Conservation (phyloP, 2,329 filamentous ascomycete species). For the Aspergillus ochraceoroseus region DNA sequence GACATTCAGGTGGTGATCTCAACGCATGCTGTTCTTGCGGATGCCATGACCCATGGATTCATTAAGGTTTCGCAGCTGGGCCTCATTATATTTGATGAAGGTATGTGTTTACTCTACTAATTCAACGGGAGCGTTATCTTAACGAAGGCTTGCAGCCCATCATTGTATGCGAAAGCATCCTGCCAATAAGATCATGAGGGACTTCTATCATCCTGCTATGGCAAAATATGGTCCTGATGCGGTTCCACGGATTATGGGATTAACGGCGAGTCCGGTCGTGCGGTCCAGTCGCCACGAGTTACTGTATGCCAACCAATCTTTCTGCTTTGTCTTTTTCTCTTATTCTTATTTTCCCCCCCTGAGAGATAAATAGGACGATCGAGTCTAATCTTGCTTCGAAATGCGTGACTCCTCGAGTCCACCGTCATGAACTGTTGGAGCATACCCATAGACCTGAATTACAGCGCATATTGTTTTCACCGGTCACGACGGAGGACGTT, state of each 20-base stretch:
- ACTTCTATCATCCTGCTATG: conserved; percentile 59
- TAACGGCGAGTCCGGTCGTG: conserved; percentile 75
- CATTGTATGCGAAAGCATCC: conserved; percentile 63
- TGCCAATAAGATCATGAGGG: conserved; percentile 65
- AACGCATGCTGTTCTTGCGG: conserved; percentile 68
- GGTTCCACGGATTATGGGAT: conserved; percentile 66
- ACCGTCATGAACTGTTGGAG: conserved; percentile 64
- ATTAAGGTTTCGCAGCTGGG: conserved; percentile 59
- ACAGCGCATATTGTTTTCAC: conserved; percentile 23
- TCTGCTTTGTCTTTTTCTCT: conserved; percentile 2
- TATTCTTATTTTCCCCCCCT: too few species aligned
- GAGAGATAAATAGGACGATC: conserved; percentile 52
- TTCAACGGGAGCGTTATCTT: neutral
- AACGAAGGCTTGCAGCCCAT: conserved; percentile 53
- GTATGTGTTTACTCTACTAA: conserved; percentile 38
- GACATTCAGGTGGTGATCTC: conserved; percentile 70
- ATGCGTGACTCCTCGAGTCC: conserved; percentile 62
- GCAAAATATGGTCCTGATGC: conserved; percentile 26
- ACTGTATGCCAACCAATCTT: conserved; percentile 33
- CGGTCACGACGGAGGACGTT: neutral
- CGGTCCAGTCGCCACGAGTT: conserved; percentile 54
- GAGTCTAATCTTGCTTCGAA: conserved; percentile 66
- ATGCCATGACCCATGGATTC: conserved; percentile 71
- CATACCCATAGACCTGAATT: conserved; percentile 61
- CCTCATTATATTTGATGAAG: conserved; percentile 79